A percentile compares a stretch with the other conserved stretches of the same genome.
Conservation (phyloP, 805 yeast genomes). For the Myxozyma geophila region DNA sequence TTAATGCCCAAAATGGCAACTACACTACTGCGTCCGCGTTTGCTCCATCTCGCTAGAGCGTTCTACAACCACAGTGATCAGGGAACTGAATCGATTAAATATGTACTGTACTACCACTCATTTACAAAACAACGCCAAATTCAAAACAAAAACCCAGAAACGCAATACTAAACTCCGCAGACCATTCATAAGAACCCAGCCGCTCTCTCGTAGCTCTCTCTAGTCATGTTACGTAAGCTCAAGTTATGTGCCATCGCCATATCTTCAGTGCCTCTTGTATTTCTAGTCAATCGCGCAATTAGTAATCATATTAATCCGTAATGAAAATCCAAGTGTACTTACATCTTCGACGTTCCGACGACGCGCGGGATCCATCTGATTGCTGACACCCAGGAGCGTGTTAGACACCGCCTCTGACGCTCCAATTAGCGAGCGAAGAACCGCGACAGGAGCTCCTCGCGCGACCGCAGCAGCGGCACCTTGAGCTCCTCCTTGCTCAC, state of each 20-base stretch:
- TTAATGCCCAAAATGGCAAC: not conserved
- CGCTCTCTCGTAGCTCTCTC: not conserved
- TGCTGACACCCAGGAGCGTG: constrained; percentile 80
- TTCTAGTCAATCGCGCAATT: constrained; percentile 3
- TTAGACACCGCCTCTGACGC: constrained; percentile 88
- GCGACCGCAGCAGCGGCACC: constrained; percentile 70
- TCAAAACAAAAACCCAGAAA: not conserved
- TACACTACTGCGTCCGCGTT: not conserved
- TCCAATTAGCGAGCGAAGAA: constrained; percentile 86
- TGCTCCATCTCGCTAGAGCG: too few species aligned
- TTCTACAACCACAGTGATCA: too few species aligned
- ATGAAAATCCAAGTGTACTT: constrained; percentile 7
- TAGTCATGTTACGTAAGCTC: not conserved
- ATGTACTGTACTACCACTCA: not conserved
- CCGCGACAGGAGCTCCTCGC: constrained; percentile 76
- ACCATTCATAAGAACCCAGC: not conserved
- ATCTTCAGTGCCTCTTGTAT: constrained; percentile 16
- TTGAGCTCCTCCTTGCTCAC: constrained; percentile 67
- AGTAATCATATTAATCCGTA: not conserved
- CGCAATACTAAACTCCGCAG: too few species aligned
- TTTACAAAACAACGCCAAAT: not conserved
- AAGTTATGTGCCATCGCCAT: not conserved
- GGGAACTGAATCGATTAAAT: too few species aligned
- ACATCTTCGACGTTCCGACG: constrained; percentile 60
- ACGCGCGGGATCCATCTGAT: constrained; percentile 72